These are phyloP conservation scores for Vigna trinervia DNA, from an alignment of 306 rosid species.

Conservation along the genomic window DNA sequence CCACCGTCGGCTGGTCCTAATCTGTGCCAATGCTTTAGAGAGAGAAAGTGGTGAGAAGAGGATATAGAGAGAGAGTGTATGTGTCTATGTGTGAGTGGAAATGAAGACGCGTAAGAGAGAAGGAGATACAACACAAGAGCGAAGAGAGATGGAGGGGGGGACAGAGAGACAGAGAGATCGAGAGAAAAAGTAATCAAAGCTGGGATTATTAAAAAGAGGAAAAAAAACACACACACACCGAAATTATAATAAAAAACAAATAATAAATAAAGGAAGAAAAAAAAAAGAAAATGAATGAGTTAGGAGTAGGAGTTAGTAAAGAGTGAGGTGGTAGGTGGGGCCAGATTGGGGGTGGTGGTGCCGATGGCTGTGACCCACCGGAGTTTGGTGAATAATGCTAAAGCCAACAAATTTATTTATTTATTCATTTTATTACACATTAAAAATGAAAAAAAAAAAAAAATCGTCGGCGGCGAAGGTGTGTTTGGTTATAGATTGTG, in stretches of 20 bases:
- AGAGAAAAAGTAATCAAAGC: slow-evolving; percentile 41
- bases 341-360: slow-evolving; percentile 59
- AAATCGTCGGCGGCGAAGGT: slow-evolving; percentile 42
- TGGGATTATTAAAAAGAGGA: slow-evolving; percentile 38
- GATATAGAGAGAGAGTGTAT: slow-evolving; percentile 23
- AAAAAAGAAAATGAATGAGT: background rate
- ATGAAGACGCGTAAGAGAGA: slow-evolving; percentile 79
- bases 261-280: no score
- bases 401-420: background rate
- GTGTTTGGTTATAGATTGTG: background rate
- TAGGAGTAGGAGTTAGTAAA: slow-evolving; percentile 21
- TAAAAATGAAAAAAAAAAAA: background rate
- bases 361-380: slow-evolving; percentile 53
- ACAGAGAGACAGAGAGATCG: slow-evolving; percentile 45
- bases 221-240: background rate
- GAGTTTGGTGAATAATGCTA: slow-evolving; percentile 42
- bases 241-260: slow-evolving; percentile 9
- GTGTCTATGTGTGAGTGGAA: slow-evolving; percentile 42
- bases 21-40: slow-evolving; percentile 47
- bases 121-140: slow-evolving; percentile 54
- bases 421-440: background rate
- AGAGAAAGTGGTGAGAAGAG: slow-evolving; percentile 27
- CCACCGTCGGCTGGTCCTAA: slow-evolving; percentile 59
- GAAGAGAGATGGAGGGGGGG: background rate
- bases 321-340: slow-evolving; percentile 58